Base-by-base conservation (phyloP, 1,139 yeast genomes). In the Debaryomyces coudertii region DNA sequence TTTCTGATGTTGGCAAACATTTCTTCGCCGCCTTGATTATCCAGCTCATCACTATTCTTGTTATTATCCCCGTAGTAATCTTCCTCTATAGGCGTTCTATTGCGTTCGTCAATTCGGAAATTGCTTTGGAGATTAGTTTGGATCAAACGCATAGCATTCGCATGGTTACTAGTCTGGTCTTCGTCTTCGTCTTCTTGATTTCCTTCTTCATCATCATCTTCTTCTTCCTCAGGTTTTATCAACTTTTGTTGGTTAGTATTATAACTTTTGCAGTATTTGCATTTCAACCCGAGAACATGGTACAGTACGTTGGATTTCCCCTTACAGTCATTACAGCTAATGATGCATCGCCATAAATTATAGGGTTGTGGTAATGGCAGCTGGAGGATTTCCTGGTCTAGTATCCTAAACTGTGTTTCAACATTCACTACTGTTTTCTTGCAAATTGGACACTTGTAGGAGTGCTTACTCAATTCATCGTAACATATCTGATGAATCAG, bases 401-500 rank as follows among this genome's bases (percentile, higher is more conserved):
- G 69, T 34, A 90, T 85, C 42, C 97, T 71, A 61, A 92, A 92
- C 61, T 89, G 90, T 0, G 95, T 83, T 54, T 88, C 96, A 81
- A 92, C 90, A 66, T 90, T 89, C 33, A 87, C 76, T 38, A 92
- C 81, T 0, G 96, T 85, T 53, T 88, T 83, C 44, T 89, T 85
- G 62, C 98, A 92, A 2, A 90, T 77, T 1, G 98, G 98, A 64
- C 98, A 92, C 62, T 88, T 88, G 71, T 89, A 90, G 16, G 89
- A 82, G 60, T 87, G 90, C 54, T 83, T 79, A 15, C 90, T 81
- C 62, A 87, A 83, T 54, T 88, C 93, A 49, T 84, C 84, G 61
- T 84, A 90, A 62, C 98, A 92, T 28, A 68, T 63, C 61, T 90
- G 90, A 66, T 92, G 98, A 50, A 92, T 90, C 41, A 96, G 89